Conservation (phyloP, 208 protist genomes). For the Wallacemonas rigidus region DNA sequence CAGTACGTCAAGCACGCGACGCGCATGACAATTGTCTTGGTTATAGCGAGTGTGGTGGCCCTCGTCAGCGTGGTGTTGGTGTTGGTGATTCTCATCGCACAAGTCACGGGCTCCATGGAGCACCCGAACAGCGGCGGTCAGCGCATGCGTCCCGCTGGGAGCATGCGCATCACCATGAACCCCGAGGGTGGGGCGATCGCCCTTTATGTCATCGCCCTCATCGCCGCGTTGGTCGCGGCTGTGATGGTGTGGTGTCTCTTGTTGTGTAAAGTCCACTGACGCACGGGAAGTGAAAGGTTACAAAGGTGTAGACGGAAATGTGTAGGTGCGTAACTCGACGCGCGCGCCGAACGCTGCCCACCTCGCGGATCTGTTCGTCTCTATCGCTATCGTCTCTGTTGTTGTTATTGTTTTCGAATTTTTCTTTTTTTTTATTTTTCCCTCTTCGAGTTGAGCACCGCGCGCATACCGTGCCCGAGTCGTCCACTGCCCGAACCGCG, state of each 20-base stretch:
- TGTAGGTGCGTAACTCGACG: no score
- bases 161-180: not conserved
- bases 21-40: not conserved
- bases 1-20: conserved; percentile 10
- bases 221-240: not conserved
- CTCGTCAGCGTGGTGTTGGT: not conserved
- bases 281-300: not conserved
- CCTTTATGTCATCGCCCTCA: not conserved
- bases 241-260: conserved; percentile 1
- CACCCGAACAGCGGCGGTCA: not conserved
- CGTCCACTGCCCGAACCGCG: no score
- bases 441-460: not conserved
- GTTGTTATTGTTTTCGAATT: not conserved
- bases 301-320: no score
- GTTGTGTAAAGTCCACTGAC: not conserved
- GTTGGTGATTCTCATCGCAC: not conserved
- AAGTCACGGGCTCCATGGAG: conserved; percentile 3
- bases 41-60: not conserved
- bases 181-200: not conserved
- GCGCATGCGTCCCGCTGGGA: not conserved
- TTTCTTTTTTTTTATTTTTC: conserved; percentile 18
- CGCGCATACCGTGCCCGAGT: no score
- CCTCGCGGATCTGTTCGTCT: no score
- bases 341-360: no score
- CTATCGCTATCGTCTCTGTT: no score